Base-by-base conservation (phyloP, 495 filamentous ascomycete species). In the Neurospora sp. region DNA sequence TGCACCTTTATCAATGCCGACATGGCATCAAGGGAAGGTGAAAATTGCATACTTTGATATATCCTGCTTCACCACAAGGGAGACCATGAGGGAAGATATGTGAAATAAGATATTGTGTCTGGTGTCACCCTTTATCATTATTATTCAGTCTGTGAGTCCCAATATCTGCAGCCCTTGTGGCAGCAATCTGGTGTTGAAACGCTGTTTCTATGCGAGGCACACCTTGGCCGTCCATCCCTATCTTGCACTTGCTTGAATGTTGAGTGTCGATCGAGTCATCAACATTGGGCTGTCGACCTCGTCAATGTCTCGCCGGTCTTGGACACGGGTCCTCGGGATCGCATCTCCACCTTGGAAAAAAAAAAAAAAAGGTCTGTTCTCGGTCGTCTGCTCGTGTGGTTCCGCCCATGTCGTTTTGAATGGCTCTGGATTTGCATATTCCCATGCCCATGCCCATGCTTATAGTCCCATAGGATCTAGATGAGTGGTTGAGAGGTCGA, bases 401-500 rank as follows among this genome's bases (percentile, higher is more conserved):
- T 53, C 45, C 10, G 48, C 48, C 48, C 39, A 45, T 45, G 18
- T 45, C 42, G 42, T 45, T n/a, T 45, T 18, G 42, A 45, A 20
- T 20, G 42, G 42, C 42, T 20, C 42, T 20, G 42, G 42, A 45
- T 45, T 45, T 45, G 42, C 42, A 45, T 9, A n/a, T 45, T 4
- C 42, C 42, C 42, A 42, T 42, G 41, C 18, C 41, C 38, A 39
- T 31, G 35, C 70, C 59, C 70, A 53, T 72, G 68, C 48, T 41
- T 78, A 79, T 78, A 71, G 75, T 71, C 72, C 78, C 75, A 68
- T 74, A 75, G 22, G 53, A 61, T 61, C 5, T 18, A 27, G 79
- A 80, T 81, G 78, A 79, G 79, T 78, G 76, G 79, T 40, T 75
- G 72, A 39, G 68, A 45, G 73, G 71, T 41, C 53, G 37, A 71